Evolutionary conservation across 805 yeast species (phyloP), one percentile per base, ranked within the genome.

Genomic region (Candida manassasensis): DNA sequence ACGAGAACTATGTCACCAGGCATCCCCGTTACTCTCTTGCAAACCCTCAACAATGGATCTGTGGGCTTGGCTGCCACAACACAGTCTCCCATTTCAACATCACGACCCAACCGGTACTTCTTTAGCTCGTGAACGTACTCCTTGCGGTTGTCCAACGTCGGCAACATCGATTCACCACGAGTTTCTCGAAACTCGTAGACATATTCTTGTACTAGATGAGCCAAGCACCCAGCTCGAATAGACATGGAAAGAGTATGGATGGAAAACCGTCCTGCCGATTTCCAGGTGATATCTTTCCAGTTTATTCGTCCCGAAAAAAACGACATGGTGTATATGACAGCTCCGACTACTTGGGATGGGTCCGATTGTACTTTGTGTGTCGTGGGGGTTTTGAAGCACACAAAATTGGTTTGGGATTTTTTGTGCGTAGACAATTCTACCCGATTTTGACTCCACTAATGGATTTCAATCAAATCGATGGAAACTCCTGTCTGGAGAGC

Each of bases 1-100:
- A 84, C 69, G 36, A 82, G 55, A 3, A 93, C 75, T 12, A 80
- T 52, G 63, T 90, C 97, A 1, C 97, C 97, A 0, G 97, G 94
- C 95, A 90, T 82, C 0, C 97, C 98, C 0, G 95, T 81, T 15
- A 93, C 80, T 37, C 99, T 69, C 51, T 93, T 93, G 52, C 98
- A 93, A 2, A 93, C 95, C 37, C 94, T 65, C 49, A 80, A 84
- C 13, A 71, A 69, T 0, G 95, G 94, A 44, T 84, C 89, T 2
- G 94, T 84, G 1, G 99, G 98, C 55, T 93, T 93, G 19, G 75
- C 61, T 2, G 95, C 89, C 24, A 90, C 93, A 2, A 93, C 74
- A 37, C 90, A 73, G 53, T 93, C 98, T 0, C 99, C 99, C 45
- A 81, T 75, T 28, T 71, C 56, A 4, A 87, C 54, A n/a, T 69